Evolutionary conservation across 768 basidiomycete genomes (phyloP).

Genomic region (Zangia roseola): DNA sequence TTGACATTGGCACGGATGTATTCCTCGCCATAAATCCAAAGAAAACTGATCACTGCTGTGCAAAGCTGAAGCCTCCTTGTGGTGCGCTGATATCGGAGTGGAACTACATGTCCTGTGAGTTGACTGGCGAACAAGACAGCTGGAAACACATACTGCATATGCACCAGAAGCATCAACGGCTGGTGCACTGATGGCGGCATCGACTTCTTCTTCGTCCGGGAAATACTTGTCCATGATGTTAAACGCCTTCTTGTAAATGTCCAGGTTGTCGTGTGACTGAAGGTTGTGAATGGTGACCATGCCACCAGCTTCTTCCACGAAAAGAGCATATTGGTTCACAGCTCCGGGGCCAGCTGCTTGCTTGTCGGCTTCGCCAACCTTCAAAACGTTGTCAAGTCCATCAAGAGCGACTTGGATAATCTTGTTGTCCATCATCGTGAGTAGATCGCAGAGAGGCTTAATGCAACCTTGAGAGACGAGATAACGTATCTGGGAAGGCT

Average conservation of each 20-base stretch:
- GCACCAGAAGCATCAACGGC: conserved; percentile 71
- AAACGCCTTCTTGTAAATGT: conserved; percentile 99
- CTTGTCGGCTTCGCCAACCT: conserved; percentile 96
- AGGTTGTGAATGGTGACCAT: conserved; percentile 99
- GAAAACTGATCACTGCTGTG: conserved; percentile 46
- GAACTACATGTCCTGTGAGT: conserved; percentile 49
- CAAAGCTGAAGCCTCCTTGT: conserved; percentile 96
- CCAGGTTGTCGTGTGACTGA: conserved; percentile 98
- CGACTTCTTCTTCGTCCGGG: conserved; percentile 95
- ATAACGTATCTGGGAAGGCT: conserved; percentile 96
- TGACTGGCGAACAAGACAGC: not conserved
- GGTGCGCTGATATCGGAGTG: conserved; percentile 84
- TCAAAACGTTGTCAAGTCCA: conserved; percentile 96
- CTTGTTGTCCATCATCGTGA: conserved; percentile 99
- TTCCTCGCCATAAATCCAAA: conserved; percentile 5
- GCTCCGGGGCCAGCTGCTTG: conserved; percentile 76
- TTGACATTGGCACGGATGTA: not conserved
- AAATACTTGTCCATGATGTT: conserved; percentile 98
- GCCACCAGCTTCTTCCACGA: conserved; percentile 96
- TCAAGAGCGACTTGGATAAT: conserved; percentile 98
- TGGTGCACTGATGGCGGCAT: conserved; percentile 76
- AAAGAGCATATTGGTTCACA: conserved; percentile 90
- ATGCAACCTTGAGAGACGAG: conserved; percentile 98
- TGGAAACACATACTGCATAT: conserved; percentile 57
- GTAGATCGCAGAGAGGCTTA: conserved; percentile 94